phyloP scores from a whole-genome alignment of 2,329 filamentous ascomycete genomes.

The Alternaria novae-zelandiae region DNA sequence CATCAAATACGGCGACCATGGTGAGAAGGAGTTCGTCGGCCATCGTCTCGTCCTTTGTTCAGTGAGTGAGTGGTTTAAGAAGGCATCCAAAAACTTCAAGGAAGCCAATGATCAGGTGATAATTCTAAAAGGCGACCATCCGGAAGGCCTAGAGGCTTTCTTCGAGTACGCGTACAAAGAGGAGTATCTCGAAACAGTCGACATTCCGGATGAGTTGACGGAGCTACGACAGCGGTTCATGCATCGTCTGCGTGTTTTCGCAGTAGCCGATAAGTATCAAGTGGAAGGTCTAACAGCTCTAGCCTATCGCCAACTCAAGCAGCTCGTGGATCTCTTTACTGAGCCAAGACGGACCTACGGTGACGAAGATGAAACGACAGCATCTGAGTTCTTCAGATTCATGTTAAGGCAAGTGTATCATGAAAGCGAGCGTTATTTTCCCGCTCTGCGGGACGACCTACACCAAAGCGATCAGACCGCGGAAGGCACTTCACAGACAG shows the following conservation, averaged over 20 bases:
- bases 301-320: background rate
- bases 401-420: background rate
- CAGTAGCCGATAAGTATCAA: background rate
- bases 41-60: background rate
- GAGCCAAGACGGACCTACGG: background rate
- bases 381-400: background rate
- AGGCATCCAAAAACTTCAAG: background rate
- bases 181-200: background rate
- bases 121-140: background rate
- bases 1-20: background rate
- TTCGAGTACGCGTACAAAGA: background rate
- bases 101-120: background rate
- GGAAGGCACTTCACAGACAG: background rate
- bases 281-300: background rate
- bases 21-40: background rate
- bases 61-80: background rate
- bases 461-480: background rate
- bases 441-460: background rate
- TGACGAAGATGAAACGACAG: background rate
- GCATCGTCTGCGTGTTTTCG: background rate
- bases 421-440: background rate
- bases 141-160: background rate
- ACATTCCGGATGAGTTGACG: background rate
- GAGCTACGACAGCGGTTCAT: background rate
- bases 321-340: background rate